Conservation (phyloP, 2,329 filamentous ascomycete genomes). For the Phoma sp. region DNA sequence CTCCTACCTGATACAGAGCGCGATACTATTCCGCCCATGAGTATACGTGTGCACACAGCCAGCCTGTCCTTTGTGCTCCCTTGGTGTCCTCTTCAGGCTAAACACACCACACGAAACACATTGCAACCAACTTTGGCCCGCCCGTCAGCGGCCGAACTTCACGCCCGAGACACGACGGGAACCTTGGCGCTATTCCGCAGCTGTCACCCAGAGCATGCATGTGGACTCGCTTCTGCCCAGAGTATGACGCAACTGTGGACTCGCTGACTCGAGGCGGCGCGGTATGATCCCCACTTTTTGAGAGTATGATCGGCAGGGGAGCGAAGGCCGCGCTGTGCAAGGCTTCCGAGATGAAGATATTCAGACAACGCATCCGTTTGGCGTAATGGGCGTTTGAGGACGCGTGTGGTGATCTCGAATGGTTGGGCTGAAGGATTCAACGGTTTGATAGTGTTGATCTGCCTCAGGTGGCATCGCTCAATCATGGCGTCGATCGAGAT, state of each 20-base stretch:
- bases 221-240: conserved; percentile 4
- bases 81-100: not conserved
- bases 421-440: not conserved
- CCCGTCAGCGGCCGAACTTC: conserved; percentile 3
- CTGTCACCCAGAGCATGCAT: conserved; percentile 1
- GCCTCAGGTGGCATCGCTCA: not conserved
- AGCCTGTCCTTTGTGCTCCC: not conserved
- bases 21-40: not conserved
- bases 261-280: conserved; percentile 3
- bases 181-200: conserved; percentile 5
- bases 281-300: conserved; percentile 11
- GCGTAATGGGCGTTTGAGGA: conserved; percentile 3
- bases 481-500: conserved; percentile 1
- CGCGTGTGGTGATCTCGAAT: not conserved
- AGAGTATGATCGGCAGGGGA: conserved; percentile 33
- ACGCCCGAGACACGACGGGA: conserved; percentile 3
- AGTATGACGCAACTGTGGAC: conserved; percentile 17
- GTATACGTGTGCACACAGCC: not conserved
- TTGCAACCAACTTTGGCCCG: conserved; percentile 1
- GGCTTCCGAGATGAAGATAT: conserved; percentile 15
- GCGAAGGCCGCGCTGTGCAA: conserved; percentile 1
- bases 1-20: conserved; percentile 7
- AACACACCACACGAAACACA: not conserved
- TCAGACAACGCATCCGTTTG: conserved; percentile 6
- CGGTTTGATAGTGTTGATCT: conserved; percentile 1